Base-by-base conservation (phyloP, 805 yeast species). In the Candida anglica region DNA sequence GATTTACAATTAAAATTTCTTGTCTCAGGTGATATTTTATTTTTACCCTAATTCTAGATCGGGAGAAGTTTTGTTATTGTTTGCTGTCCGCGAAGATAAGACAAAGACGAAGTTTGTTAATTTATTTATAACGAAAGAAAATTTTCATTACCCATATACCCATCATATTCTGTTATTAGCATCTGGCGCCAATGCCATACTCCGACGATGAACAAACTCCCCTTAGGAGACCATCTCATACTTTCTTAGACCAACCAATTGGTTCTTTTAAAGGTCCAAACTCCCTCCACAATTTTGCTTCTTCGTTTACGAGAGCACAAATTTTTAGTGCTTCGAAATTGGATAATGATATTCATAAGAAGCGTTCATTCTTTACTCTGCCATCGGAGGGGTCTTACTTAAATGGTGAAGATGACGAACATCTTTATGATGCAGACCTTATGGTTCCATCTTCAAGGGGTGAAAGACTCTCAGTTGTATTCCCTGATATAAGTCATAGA, bases 301-400 rank as follows among this genome's bases (percentile, higher is more conserved):
- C 85, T 10, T 86, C 95, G 0, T 77, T 72, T 50, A 73, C 78
- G 25, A 71, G 96, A 52, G 93, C 95, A 2, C 91, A 85, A 53
- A 76, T 87, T 3, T 74, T 71, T 53, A 67, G 73, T 31, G 73
- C 77, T 9, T 52, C 56, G 17, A 60, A 61, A 33, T 46, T 73
- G 19, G 80, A 74, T 44, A 69, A 71, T 18, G 66, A 72, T 22
- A 77, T 83, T 44, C 75, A 69, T 46, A 73, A 77, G 6, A 61
- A 71, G 19, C 62, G 94, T 44, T 79, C 88, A 0, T 85, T 73
- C 42, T 81, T 85, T 52, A 15, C 36, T 5, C 30, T 40, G 13
- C 27, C 37, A 8, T 27, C 36, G 13, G 33, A 32, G 9, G 19
- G 19, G 26, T 11, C 16, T 15, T 18, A 22, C 15, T 20, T 15